Percentiles rank a stretch among this genome's conserved stretches.
These are phyloP conservation scores for Magnaporthiopsis poae DNA, from an alignment of 2,329 filamentous ascomycete species.

Conservation along the genomic window DNA sequence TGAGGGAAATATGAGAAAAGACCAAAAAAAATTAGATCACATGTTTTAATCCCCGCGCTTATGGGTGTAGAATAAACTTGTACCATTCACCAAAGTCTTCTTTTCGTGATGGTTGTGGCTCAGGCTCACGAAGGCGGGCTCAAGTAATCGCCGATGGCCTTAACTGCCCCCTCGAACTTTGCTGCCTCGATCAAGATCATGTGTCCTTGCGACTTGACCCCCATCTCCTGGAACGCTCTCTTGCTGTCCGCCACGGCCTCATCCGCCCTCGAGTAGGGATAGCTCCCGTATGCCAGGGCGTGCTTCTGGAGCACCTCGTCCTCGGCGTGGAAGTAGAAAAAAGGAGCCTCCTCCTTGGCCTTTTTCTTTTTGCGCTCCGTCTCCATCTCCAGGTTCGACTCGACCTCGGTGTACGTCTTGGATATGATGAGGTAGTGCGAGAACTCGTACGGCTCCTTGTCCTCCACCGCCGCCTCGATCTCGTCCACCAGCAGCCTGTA, in stretches of 20 bases:
- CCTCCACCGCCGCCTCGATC: slow-evolving; percentile 75
- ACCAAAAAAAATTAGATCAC: background rate
- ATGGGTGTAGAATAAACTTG: background rate
- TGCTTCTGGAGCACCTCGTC: slow-evolving; percentile 79
- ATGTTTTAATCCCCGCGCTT: background rate
- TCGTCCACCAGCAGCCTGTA: slow-evolving; percentile 91
- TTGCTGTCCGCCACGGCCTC: slow-evolving; percentile 82
- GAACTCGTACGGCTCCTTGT: slow-evolving; percentile 86
- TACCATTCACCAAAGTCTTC: slow-evolving; percentile 12
- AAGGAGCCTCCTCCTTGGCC: slow-evolving; percentile 46
- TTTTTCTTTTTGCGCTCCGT: slow-evolving; percentile 60
- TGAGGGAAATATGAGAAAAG: background rate
- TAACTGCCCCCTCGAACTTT: slow-evolving; percentile 67
- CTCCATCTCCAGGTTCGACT: slow-evolving; percentile 65
- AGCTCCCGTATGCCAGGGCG: slow-evolving; percentile 59
- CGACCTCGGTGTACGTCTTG: slow-evolving; percentile 84
- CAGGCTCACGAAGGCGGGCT: slow-evolving; percentile 31
- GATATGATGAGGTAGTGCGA: slow-evolving; percentile 86
- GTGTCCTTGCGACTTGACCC: slow-evolving; percentile 73
- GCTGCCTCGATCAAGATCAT: slow-evolving; percentile 75
- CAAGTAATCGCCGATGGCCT: slow-evolving; percentile 67
- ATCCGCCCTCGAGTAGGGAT: slow-evolving; percentile 70
- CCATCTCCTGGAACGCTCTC: slow-evolving; percentile 86
- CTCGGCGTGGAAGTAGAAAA: slow-evolving; percentile 91
- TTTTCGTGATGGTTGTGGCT: slow-evolving; percentile 11